Evolutionary conservation across 192 early-diverging fungal genomes (phyloP), one percentile per base, ranked within the genome.

Genomic region (Coemansia sp.): DNA sequence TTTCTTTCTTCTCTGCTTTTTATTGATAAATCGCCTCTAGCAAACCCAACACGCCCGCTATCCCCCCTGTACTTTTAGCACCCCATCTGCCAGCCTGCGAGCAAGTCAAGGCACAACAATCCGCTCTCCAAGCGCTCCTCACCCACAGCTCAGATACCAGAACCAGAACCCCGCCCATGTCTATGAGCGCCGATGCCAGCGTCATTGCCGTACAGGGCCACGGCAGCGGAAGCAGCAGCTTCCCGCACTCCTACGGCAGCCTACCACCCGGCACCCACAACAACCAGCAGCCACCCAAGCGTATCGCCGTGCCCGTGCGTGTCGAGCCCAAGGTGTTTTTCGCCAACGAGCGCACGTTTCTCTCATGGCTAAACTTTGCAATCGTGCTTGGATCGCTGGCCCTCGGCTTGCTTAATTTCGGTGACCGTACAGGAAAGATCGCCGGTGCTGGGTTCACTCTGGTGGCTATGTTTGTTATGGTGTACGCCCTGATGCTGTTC

Each of bases 261-360:
- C 30, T 64, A 25, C n/a, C n/a, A n/a, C 62, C 62, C 30, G 49
- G 46, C 22, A 44, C 61, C 4, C 18, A 57, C 23, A 61, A 57
- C 53, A 40, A 52, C 34, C 53, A 58, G 33, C 55, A 51, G 47
- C 46, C 67, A 8, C 68, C 65, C 35, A 88, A 83, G 71, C 85
- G 88, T 15, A 88, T 90, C 45, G 85, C 82, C 22, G 60, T 88
- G 5, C 88, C 88, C 0, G 79, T 86, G 34, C 81, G 87, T 5
- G 80, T 91, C 18, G 89, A 92, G 33, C 90, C 90, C 50, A 96
- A 96, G 53, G 87, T 94, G 11, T 94, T 93, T 64, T 94, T 96
- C 67, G 92, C 92, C 36, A 96, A 96, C 61, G 93, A 95, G 66
- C 82, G 93, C 20, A 95, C 93, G 1, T 93, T 95, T 48, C 68